These are phyloP conservation scores for Beta vulgaris DNA, from an alignment of 148 eudicot genomes.

Conservation along the genomic window DNA sequence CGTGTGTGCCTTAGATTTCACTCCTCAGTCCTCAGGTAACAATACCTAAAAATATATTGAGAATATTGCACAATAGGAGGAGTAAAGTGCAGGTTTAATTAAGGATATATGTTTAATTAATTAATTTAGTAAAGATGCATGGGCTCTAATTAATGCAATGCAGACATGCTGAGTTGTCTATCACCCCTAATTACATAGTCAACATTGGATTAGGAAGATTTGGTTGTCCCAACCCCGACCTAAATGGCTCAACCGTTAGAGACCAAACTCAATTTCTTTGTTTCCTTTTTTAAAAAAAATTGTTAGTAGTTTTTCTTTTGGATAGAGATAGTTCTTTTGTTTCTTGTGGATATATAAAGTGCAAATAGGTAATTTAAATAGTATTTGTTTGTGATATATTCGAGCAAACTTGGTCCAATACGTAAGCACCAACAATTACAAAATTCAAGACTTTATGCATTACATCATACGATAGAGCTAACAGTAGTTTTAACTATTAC, in stretches of 20 bases:
- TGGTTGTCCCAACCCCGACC: constrained; percentile 19
- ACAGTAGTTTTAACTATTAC: too few species aligned
- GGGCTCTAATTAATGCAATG: neutral
- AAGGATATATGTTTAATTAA: neutral
- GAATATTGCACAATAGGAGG: neutral
- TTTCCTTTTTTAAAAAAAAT: neutral
- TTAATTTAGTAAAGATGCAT: neutral
- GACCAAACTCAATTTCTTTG: neutral
- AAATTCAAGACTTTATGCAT: too few species aligned
- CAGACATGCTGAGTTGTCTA: constrained; percentile 25
- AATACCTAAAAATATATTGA: neutral
- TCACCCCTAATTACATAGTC: constrained; percentile 11
- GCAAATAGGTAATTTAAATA: too few species aligned
- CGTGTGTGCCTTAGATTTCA: neutral
- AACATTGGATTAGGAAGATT: constrained; percentile 25
- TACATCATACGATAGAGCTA: too few species aligned
- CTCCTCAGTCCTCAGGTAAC: neutral
- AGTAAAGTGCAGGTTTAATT: neutral
- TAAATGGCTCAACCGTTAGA: constrained; percentile 8
- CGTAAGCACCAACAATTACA: too few species aligned
- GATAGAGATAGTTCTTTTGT: neutral
- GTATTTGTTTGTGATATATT: too few species aligned
- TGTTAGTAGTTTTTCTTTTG: neutral
- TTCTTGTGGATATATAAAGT: neutral
- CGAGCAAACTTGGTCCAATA: too few species aligned